Percentiles rank a stretch among this genome's conserved stretches.
These are phyloP conservation scores for Herpotrichia juniperi DNA, from an alignment of 2,329 filamentous ascomycete genomes.

Conservation along the genomic window DNA sequence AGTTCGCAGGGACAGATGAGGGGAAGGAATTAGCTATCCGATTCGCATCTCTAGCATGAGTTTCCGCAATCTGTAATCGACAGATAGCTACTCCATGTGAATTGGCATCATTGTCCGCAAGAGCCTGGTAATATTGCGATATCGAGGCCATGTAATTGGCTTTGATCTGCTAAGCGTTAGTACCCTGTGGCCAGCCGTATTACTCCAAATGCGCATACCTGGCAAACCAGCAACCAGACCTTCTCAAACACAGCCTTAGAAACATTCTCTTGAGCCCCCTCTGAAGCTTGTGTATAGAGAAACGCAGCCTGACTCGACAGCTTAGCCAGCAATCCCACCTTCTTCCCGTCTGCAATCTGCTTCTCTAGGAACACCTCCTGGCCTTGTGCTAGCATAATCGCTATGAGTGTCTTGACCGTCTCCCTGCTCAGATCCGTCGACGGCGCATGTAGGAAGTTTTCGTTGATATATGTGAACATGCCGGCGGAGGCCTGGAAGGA, in stretches of 20 bases:
- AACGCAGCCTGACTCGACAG: constrained; percentile 89
- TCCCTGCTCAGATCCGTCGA: constrained; percentile 95
- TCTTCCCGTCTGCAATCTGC: constrained; percentile 91
- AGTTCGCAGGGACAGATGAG: constrained; percentile 74
- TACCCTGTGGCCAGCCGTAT: background rate
- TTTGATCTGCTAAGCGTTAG: constrained; percentile 65
- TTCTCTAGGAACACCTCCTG: constrained; percentile 99
- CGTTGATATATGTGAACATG: constrained; percentile 99
- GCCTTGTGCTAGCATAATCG: constrained; percentile 90
- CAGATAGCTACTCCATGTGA: constrained; percentile 85
- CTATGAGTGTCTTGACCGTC: constrained; percentile 92
- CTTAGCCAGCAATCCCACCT: constrained; percentile 88
- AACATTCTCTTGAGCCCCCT: constrained; percentile 92
- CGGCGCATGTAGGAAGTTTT: constrained; percentile 97
- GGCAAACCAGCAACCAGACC: constrained; percentile 83
- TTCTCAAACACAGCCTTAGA: constrained; percentile 92
- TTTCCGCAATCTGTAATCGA: constrained; percentile 81
- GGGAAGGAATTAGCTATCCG: constrained; percentile 81
- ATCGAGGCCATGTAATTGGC: constrained; percentile 80
- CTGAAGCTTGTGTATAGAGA: constrained; percentile 83
- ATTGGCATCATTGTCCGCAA: constrained; percentile 88
- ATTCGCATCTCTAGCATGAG: constrained; percentile 77
- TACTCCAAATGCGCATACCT: constrained; percentile 58
- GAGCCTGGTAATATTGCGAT: constrained; percentile 91
- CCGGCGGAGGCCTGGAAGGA: constrained; percentile 97